Conservation (phyloP, 192 early-diverging fungal species). For the Chytriomyces sp. region DNA sequence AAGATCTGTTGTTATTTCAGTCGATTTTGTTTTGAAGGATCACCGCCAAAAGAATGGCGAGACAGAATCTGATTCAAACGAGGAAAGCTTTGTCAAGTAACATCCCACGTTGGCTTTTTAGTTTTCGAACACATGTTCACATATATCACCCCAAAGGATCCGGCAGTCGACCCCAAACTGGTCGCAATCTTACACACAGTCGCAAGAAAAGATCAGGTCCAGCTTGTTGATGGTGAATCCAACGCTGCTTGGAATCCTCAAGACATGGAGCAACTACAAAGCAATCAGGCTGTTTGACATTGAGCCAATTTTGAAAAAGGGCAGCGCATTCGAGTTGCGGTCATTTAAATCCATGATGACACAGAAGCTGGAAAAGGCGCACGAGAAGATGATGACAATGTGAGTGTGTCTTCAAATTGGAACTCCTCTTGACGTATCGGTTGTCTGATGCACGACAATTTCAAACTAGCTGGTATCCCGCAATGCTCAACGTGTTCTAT, state of each 20-base stretch:
- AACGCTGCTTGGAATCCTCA: slow-evolving; percentile 55
- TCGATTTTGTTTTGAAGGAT: slow-evolving; percentile 71
- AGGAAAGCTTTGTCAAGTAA: slow-evolving; percentile 55
- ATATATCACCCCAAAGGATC: slow-evolving; percentile 33
- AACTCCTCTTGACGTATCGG: slow-evolving; percentile 4
- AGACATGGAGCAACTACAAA: slow-evolving; percentile 55
- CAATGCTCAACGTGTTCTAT: slow-evolving; percentile 67
- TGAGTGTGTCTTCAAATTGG: slow-evolving; percentile 18
- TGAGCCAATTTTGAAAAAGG: slow-evolving; percentile 53
- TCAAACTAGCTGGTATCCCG: slow-evolving; percentile 60
- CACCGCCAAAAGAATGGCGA: slow-evolving; percentile 59
- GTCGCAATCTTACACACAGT: slow-evolving; percentile 42
- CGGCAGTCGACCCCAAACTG: slow-evolving; percentile 57
- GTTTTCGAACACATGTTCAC: background rate
- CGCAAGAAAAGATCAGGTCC: slow-evolving; percentile 43
- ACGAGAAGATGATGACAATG: slow-evolving; percentile 65
- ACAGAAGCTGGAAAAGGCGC: slow-evolving; percentile 61
- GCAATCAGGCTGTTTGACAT: slow-evolving; percentile 56
- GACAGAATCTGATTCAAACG: slow-evolving; percentile 19
- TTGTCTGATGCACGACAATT: slow-evolving; percentile 4
- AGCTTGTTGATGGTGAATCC: slow-evolving; percentile 54
- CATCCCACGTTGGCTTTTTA: background rate
- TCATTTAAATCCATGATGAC: slow-evolving; percentile 52
- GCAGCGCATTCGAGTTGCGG: slow-evolving; percentile 55
- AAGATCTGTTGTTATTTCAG: slow-evolving; percentile 28